A percentile compares a stretch with the other conserved stretches of the same genome.
phyloP scores from a whole-genome alignment of 73 alveolate genomes.

The Paramecium caudatum region DNA sequence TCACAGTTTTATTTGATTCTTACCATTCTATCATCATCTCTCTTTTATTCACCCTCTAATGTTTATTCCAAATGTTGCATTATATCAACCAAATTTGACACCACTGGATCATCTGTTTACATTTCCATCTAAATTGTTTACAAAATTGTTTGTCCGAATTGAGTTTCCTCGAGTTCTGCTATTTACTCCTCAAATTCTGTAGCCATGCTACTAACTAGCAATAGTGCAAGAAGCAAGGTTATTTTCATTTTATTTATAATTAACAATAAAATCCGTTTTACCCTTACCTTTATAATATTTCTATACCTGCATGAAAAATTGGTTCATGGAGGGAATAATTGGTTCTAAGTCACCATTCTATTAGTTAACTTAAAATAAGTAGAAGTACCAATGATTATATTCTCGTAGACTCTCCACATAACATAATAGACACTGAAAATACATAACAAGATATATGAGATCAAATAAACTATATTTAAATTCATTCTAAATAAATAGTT shows the following conservation, averaged over 20 bases:
- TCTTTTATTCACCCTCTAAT: conserved; percentile 45
- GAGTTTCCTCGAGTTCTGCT: conserved; percentile 20
- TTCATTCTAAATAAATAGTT: too few relatives aligned
- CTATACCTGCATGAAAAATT: too few relatives aligned
- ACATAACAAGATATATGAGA: too few relatives aligned
- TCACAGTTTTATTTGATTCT: conserved; percentile 65
- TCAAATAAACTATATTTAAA: too few relatives aligned
- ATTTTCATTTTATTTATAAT: conserved; percentile 13
- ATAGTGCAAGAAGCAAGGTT: conserved; percentile 3
- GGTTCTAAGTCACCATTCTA: too few relatives aligned
- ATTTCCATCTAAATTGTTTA: conserved; percentile 62
- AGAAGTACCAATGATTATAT: too few relatives aligned
- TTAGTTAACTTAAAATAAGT: too few relatives aligned
- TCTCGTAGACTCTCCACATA: too few relatives aligned
- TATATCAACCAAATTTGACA: conserved; percentile 33
- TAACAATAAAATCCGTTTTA: conserved; percentile 48
- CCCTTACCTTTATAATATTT: background rate
- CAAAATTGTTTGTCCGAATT: conserved; percentile 61
- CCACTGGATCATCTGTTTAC: conserved; percentile 73
- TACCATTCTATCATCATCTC: conserved; percentile 67
- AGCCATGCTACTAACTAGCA: background rate
- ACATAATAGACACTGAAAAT: too few relatives aligned
- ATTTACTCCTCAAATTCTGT: conserved; percentile 35
- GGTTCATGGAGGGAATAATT: too few relatives aligned
- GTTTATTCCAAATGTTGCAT: conserved; percentile 38